A percentile compares a stretch with the other conserved stretches of the same genome.
Evolutionary conservation across 169 alveolate genomes (phyloP).

Genomic region (Plasmodium billcollinsi): DNA sequence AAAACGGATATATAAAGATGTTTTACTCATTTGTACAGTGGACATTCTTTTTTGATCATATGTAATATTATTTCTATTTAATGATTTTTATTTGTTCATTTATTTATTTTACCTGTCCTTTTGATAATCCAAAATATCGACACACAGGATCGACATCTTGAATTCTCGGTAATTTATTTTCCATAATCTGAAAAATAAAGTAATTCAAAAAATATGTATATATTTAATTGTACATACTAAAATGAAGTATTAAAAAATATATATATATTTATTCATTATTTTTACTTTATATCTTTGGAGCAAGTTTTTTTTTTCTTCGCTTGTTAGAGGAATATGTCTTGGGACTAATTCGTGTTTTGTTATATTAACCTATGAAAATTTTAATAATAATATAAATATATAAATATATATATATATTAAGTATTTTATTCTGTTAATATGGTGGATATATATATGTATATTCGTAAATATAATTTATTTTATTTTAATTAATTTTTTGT

Average conservation of each 20-base stretch:
- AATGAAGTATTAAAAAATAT: no score
- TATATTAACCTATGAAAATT: slow-evolving; percentile 91
- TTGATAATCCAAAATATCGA: slow-evolving; percentile 94
- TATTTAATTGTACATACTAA: no score
- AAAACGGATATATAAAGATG: background rate
- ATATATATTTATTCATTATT: slow-evolving; percentile 9
- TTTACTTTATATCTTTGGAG: slow-evolving; percentile 93
- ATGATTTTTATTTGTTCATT: background rate
- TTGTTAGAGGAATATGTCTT: slow-evolving; percentile 94
- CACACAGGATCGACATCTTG: slow-evolving; percentile 97
- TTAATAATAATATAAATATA: background rate
- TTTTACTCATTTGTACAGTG: background rate
- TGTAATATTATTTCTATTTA: no score
- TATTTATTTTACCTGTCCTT: slow-evolving; percentile 91
- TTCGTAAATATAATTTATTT: background rate
- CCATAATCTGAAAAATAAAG: slow-evolving; percentile 89
- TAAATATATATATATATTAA: background rate
- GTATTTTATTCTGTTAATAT: background rate
- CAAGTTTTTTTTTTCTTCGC: slow-evolving; percentile 94
- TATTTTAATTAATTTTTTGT: background rate
- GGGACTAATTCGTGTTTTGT: slow-evolving; percentile 99
- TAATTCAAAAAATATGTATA: no score
- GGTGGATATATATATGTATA: background rate
- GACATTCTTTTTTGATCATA: no score
- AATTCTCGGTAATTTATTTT: slow-evolving; percentile 96